A percentile compares a stretch with the other conserved stretches of the same genome.
Conservation (phyloP, 805 yeast genomes). For the Scheffersomyces lignosus region DNA sequence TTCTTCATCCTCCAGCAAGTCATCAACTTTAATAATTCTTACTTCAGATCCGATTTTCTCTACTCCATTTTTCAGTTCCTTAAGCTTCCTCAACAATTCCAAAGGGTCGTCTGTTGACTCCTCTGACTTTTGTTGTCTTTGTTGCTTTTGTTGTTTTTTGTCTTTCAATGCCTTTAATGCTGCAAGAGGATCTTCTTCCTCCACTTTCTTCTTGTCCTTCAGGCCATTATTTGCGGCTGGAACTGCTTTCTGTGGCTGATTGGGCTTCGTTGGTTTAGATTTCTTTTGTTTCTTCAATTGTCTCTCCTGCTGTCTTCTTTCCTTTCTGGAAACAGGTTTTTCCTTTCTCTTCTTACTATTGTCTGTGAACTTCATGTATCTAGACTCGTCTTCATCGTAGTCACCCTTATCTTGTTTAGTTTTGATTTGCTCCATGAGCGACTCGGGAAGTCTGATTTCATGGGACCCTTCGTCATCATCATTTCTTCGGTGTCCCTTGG, state of each 20-base stretch:
- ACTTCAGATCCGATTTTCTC: constrained; percentile 12
- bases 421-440: constrained; percentile 51
- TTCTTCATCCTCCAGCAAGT: constrained; percentile 19
- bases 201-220: background rate
- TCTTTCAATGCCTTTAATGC: constrained; percentile 14
- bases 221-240: background rate
- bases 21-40: constrained; percentile 32
- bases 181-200: constrained; percentile 12
- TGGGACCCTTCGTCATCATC: constrained; percentile 24
- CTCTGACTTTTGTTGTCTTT: constrained; percentile 1
- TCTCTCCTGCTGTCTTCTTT: constrained; percentile 36
- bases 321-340: constrained; percentile 31
- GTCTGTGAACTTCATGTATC: constrained; percentile 14
- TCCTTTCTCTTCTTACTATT: constrained; percentile 22
- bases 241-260: constrained; percentile 1
- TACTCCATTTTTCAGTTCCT: constrained; percentile 7
- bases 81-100: constrained; percentile 17
- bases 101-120: constrained; percentile 20
- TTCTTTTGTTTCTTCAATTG: constrained; percentile 31
- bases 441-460: constrained; percentile 58
- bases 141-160: constrained; percentile 1
- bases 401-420: constrained; percentile 44
- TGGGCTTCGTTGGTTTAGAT: constrained; percentile 1
- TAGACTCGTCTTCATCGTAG: constrained; percentile 36
- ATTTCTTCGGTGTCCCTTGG: background rate